Conservation (phyloP, 164 flowering plant species). For the Warburgia ugandensis region DNA sequence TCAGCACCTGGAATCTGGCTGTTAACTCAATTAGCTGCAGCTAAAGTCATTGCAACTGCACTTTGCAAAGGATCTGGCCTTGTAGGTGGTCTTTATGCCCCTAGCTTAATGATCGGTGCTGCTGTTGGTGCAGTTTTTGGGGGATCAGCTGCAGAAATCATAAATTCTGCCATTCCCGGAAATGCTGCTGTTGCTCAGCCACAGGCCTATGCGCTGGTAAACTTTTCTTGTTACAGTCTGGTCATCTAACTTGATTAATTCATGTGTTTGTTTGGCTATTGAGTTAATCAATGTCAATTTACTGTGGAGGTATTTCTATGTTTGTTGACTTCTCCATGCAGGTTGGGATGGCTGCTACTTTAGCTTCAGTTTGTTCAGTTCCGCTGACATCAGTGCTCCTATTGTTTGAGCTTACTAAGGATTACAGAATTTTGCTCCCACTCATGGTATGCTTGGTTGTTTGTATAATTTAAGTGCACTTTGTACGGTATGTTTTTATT, state of each 20-base stretch:
- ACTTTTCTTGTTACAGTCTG: slow-evolving; percentile 4
- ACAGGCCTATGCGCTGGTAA: slow-evolving; percentile 96
- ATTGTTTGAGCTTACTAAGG: slow-evolving; percentile 94
- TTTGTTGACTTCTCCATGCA: slow-evolving; percentile 24
- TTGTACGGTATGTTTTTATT: too few species aligned
- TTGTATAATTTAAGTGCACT: too few species aligned
- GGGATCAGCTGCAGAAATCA: slow-evolving; percentile 85
- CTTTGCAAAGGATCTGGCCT: slow-evolving; percentile 97
- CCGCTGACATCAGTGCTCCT: slow-evolving; percentile 96
- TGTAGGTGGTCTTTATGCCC: slow-evolving; percentile 99
- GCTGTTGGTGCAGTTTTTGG: slow-evolving; percentile 99
- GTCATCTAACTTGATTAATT: neutral
- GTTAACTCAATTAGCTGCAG: slow-evolving; percentile 78
- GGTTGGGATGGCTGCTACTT: slow-evolving; percentile 99
- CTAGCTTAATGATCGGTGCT: slow-evolving; percentile 99
- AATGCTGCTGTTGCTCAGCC: slow-evolving; percentile 97
- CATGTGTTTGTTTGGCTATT: neutral
- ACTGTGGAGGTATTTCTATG: neutral
- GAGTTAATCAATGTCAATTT: neutral
- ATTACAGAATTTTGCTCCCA: slow-evolving; percentile 94
- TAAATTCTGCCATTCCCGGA: slow-evolving; percentile 93
- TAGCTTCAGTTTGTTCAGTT: slow-evolving; percentile 95
- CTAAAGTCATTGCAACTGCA: slow-evolving; percentile 96
- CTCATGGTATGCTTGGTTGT: slow-evolving; percentile 83
- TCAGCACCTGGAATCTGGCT: slow-evolving; percentile 98